Conservation (phyloP, 495 filamentous ascomycete species). For the Stereocaulon alpinum region DNA sequence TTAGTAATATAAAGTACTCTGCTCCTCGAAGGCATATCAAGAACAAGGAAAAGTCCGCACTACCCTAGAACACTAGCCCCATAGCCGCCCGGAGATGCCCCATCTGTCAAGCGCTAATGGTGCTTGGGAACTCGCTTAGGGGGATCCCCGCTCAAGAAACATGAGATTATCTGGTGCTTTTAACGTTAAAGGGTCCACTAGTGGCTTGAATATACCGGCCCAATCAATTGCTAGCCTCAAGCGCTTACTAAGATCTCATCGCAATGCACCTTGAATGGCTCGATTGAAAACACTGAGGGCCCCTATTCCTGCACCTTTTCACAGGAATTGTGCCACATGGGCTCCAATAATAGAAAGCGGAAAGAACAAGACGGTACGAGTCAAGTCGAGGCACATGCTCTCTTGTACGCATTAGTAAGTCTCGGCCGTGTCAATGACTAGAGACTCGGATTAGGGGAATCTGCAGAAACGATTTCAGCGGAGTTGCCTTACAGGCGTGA, state of each 20-base stretch:
- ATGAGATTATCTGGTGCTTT: too few species aligned
- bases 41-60: too few species aligned
- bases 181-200: too few species aligned
- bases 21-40: too few species aligned
- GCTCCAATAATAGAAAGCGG: constrained; percentile 1
- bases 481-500: background rate
- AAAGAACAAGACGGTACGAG: background rate
- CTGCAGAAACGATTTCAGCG: background rate
- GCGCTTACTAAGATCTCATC: background rate
- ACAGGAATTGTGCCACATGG: background rate
- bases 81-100: too few species aligned
- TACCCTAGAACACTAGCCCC: too few species aligned
- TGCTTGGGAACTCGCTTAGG: too few species aligned
- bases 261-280: background rate
- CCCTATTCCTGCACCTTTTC: background rate
- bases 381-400: background rate
- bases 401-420: background rate
- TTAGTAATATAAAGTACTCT: too few species aligned
- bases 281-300: background rate
- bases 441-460: background rate
- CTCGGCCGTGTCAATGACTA: too few species aligned
- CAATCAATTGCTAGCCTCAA: background rate
- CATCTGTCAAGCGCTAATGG: too few species aligned
- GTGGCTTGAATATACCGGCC: background rate
- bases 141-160: too few species aligned